A percentile compares a stretch with the other conserved stretches of the same genome.
Evolutionary conservation across 257 asterid genomes (phyloP).

Genomic region (Penstemon davidsonii): DNA sequence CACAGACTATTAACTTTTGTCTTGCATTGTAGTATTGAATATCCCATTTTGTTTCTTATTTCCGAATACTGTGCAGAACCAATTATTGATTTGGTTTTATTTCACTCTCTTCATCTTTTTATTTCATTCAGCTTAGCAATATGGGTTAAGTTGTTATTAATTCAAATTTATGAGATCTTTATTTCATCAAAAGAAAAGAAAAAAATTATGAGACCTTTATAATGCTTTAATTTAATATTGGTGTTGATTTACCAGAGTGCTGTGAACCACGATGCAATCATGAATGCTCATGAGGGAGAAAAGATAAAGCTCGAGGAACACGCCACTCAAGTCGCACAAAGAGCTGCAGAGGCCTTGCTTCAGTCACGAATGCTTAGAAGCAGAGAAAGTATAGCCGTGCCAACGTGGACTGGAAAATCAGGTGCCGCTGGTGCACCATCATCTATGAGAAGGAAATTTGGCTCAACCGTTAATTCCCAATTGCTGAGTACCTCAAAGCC

Average conservation of each 20-base stretch:
- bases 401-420: conserved; percentile 95
- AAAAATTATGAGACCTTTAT: background rate
- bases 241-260: conserved; percentile 64
- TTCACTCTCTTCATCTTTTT: background rate
- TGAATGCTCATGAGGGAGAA: conserved; percentile 86
- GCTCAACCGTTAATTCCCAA: conserved; percentile 64
- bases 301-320: conserved; percentile 74
- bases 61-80: background rate
- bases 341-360: conserved; percentile 95
- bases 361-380: conserved; percentile 86
- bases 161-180: too few species aligned
- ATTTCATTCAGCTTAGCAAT: background rate
- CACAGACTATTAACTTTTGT: background rate
- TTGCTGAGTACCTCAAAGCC: conserved; percentile 45
- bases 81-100: background rate
- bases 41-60: background rate
- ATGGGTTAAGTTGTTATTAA: too few species aligned
- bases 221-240: background rate
- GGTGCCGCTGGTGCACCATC: conserved; percentile 97
- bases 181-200: background rate
- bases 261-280: conserved; percentile 86
- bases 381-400: conserved; percentile 72
- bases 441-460: conserved; percentile 66
- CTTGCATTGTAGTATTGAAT: conserved; percentile 1
- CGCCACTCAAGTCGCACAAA: conserved; percentile 86